These are phyloP conservation scores for Lepidium aucheri DNA, from an alignment of 345 rosid genomes.

Conservation along the genomic window DNA sequence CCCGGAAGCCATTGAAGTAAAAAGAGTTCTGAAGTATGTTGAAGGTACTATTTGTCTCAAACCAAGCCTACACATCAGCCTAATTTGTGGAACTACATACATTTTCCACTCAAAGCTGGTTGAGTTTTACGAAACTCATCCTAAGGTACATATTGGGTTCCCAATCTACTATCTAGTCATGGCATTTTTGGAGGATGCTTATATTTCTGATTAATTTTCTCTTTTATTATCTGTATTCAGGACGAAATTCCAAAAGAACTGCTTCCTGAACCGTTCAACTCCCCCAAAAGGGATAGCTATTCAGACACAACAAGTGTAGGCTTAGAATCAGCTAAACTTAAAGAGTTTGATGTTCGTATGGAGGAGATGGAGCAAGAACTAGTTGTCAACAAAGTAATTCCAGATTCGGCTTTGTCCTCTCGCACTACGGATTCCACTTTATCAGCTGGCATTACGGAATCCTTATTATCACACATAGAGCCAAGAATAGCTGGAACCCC, in stretches of 20 bases:
- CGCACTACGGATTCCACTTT: neutral
- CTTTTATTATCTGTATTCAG: slow-evolving; percentile 29
- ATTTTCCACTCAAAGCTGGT: slow-evolving; percentile 50
- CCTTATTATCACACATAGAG: neutral
- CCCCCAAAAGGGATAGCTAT: neutral
- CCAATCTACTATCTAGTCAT: neutral
- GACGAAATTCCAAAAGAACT: slow-evolving; percentile 62
- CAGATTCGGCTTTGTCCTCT: neutral
- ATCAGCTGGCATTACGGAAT: neutral
- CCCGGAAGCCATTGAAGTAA: slow-evolving; percentile 68
- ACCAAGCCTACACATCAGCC: slow-evolving; percentile 57
- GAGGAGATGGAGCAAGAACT: slow-evolving; percentile 4
- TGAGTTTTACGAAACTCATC: slow-evolving; percentile 51
- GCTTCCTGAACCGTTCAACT: slow-evolving; percentile 79
- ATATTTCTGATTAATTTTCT: neutral
- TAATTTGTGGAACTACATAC: slow-evolving; percentile 38
- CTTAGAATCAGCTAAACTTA: neutral
- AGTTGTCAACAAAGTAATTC: neutral
- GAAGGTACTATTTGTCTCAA: slow-evolving; percentile 64
- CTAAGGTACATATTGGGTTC: slow-evolving; percentile 39
- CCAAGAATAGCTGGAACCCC: slow-evolving; percentile 19
- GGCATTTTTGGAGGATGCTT: neutral
- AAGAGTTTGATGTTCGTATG: slow-evolving; percentile 9
- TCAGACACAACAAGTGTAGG: neutral
- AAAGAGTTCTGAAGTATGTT: slow-evolving; percentile 46